A percentile compares a stretch with the other conserved stretches of the same genome.
phyloP scores from a whole-genome alignment of 2,329 filamentous ascomycete genomes.

The Dothiorella sarmentorum region DNA sequence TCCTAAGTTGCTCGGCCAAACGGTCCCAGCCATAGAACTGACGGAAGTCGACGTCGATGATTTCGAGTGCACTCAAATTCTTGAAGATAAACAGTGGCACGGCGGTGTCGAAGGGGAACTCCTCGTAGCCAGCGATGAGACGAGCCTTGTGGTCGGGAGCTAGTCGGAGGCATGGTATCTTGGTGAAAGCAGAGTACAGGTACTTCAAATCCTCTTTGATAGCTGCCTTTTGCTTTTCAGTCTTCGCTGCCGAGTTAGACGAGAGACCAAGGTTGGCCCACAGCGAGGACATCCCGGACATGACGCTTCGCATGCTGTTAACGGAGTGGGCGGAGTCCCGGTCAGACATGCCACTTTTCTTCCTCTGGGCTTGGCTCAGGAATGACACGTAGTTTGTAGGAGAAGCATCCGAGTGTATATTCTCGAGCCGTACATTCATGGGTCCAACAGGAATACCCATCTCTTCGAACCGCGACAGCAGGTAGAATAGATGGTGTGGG shows the following conservation, averaged over 20 bases:
- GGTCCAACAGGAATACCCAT: constrained; percentile 85
- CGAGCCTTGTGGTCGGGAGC: constrained; percentile 90
- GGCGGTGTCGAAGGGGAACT: constrained; percentile 96
- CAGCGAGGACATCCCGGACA: constrained; percentile 92
- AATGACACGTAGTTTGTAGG: constrained; percentile 96
- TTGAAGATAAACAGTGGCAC: constrained; percentile 97
- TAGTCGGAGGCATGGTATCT: constrained; percentile 86
- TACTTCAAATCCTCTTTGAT: constrained; percentile 88
- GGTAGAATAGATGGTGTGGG: constrained; percentile 93
- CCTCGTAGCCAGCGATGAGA: constrained; percentile 88
- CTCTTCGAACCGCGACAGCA: constrained; percentile 92
- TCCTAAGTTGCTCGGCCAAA: constrained; percentile 85
- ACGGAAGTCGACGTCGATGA: constrained; percentile 92
- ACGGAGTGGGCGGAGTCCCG: constrained; percentile 91
- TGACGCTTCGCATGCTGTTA: constrained; percentile 92
- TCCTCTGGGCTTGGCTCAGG: constrained; percentile 75
- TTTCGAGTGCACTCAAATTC: constrained; percentile 88
- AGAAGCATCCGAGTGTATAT: constrained; percentile 81
- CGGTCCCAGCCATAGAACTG: constrained; percentile 98
- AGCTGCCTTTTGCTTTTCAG: constrained; percentile 84
- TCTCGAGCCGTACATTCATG: constrained; percentile 94
- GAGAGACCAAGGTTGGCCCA: constrained; percentile 88
- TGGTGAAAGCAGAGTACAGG: constrained; percentile 96
- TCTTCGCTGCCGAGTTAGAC: constrained; percentile 74
- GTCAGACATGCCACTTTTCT: constrained; percentile 75